phyloP scores from a whole-genome alignment of 352 stramenopile species.

The Phytophthora parvispora region DNA sequence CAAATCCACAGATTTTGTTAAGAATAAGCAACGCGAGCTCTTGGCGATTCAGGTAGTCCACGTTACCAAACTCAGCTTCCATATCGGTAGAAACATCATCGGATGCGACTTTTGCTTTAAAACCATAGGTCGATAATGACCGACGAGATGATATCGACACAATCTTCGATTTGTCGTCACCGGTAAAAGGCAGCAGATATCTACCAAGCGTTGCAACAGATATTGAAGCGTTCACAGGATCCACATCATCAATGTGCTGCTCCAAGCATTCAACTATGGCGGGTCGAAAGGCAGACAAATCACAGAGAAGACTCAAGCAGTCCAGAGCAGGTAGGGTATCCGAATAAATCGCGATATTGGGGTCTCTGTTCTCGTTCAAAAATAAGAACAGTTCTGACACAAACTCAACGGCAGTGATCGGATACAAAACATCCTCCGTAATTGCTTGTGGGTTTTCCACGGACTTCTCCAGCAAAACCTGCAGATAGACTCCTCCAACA shows the following conservation, averaged over 20 bases:
- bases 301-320: slow-evolving; percentile 75
- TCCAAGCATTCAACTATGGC: slow-evolving; percentile 77
- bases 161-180: slow-evolving; percentile 53
- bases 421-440: slow-evolving; percentile 64
- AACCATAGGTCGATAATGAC: slow-evolving; percentile 81
- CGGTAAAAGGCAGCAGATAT: slow-evolving; percentile 83
- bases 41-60: slow-evolving; percentile 81
- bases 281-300: slow-evolving; percentile 64
- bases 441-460: slow-evolving; percentile 58
- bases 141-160: slow-evolving; percentile 84
- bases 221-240: slow-evolving; percentile 74
- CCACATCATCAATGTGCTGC: slow-evolving; percentile 64
- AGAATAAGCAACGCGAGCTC: slow-evolving; percentile 81
- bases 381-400: slow-evolving; percentile 79
- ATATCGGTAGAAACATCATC: slow-evolving; percentile 46
- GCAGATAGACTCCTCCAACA: slow-evolving; percentile 78
- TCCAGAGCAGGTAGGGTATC: slow-evolving; percentile 81
- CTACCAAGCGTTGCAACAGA: slow-evolving; percentile 79
- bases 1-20: slow-evolving; percentile 84
- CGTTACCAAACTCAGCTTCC: slow-evolving; percentile 81
- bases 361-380: slow-evolving; percentile 83
- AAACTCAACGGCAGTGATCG: slow-evolving; percentile 64
- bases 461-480: slow-evolving; percentile 74
- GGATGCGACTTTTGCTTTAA: slow-evolving; percentile 54
- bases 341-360: slow-evolving; percentile 77